Evolutionary conservation across 1,284 basidiomycete species (phyloP).

Genomic region (Cryptococcus floricola): DNA sequence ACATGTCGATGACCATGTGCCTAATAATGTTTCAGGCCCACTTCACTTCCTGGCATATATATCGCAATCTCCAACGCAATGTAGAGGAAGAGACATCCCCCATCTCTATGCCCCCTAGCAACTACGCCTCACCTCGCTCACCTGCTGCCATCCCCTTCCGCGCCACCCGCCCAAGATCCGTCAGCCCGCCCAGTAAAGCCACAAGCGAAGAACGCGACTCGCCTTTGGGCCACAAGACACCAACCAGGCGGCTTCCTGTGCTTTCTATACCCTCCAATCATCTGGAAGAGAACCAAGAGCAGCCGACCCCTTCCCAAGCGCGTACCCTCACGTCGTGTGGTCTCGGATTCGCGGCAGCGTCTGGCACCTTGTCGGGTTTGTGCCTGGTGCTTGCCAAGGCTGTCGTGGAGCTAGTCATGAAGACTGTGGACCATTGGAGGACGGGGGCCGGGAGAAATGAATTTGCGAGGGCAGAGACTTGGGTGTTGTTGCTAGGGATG

Average conservation of each 20-base stretch:
- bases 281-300: too few species aligned
- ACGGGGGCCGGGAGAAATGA: slow-evolving; percentile 67
- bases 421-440: slow-evolving; percentile 59
- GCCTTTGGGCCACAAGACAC: background rate
- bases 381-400: slow-evolving; percentile 92
- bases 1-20: background rate
- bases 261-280: background rate
- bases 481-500: slow-evolving; percentile 41
- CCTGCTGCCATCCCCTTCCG: slow-evolving; percentile 36
- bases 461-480: slow-evolving; percentile 57
- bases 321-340: slow-evolving; percentile 68
- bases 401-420: slow-evolving; percentile 80
- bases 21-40: background rate
- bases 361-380: slow-evolving; percentile 89
- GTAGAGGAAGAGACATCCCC: slow-evolving; percentile 13
- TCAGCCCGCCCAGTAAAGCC: background rate
- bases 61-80: background rate
- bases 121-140: slow-evolving; percentile 36
- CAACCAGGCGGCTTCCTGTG: background rate
- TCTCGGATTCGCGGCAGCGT: slow-evolving; percentile 82
- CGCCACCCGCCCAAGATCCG: slow-evolving; percentile 12
- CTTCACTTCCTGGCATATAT: background rate
- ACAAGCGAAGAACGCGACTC: background rate
- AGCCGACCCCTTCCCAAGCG: slow-evolving; percentile 43
- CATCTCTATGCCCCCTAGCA: slow-evolving; percentile 21